These are phyloP conservation scores for Chrysanthemum lavandulifolium DNA, from an alignment of 129 eudicot species.

Conservation along the genomic window DNA sequence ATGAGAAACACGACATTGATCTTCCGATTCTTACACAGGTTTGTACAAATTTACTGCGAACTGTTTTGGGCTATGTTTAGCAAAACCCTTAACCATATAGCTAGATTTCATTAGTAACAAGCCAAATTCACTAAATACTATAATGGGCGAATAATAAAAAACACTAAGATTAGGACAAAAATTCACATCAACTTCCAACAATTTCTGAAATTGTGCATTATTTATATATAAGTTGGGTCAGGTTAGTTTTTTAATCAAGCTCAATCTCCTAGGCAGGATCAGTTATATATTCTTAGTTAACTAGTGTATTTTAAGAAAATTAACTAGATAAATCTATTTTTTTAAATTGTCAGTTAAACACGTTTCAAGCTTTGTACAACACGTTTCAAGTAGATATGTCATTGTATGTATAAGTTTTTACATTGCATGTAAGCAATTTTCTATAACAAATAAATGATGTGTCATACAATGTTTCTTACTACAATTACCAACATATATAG, in stretches of 20 bases:
- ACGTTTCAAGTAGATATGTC: too few relatives aligned
- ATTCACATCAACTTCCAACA: slow-evolving; percentile 2
- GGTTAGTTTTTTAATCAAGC: neutral
- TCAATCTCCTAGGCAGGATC: neutral
- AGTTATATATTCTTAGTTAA: neutral
- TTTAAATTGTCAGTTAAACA: too few relatives aligned
- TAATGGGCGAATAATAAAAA: neutral
- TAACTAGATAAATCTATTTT: too few relatives aligned
- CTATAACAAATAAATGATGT: too few relatives aligned
- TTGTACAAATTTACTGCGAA: neutral
- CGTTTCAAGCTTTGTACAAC: too few relatives aligned
- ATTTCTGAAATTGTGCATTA: neutral
- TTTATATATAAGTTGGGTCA: neutral
- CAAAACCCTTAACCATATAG: too few relatives aligned
- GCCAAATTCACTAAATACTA: neutral
- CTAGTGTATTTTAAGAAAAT: neutral
- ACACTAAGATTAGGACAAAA: neutral
- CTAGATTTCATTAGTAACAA: too few relatives aligned
- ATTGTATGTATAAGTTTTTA: too few relatives aligned
- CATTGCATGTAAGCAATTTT: too few relatives aligned
- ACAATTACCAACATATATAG: too few relatives aligned
- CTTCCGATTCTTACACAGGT: slow-evolving; percentile 51
- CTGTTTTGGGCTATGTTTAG: neutral
- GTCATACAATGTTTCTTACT: too few relatives aligned
- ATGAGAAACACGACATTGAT: slow-evolving; percentile 24